Percentiles rank a stretch among this genome's conserved stretches.
phyloP scores from a whole-genome alignment of 2,329 filamentous ascomycete species.

The Penicillium sp. region DNA sequence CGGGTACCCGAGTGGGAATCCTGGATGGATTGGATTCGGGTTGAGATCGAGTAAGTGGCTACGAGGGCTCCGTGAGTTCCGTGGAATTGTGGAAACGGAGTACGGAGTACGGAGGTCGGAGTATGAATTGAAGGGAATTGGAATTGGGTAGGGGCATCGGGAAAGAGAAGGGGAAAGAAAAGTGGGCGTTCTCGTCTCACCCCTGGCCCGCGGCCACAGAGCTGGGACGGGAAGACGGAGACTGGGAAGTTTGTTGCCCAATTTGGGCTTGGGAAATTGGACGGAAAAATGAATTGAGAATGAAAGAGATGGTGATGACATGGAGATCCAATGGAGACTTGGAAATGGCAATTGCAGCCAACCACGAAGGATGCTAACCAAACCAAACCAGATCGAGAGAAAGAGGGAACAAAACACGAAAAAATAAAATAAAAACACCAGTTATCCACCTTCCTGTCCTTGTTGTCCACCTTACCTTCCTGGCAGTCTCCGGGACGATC shows the following conservation, averaged over 20 bases:
- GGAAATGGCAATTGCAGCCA: too few relatives aligned
- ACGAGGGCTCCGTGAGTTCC: too few relatives aligned
- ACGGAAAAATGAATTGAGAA: too few relatives aligned
- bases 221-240: conserved; percentile 6
- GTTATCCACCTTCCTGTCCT: conserved; percentile 6
- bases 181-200: not conserved
- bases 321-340: too few relatives aligned
- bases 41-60: not conserved
- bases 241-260: conserved; percentile 3
- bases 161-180: not conserved
- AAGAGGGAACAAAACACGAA: not conserved
- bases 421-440: not conserved
- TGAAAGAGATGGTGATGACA: too few relatives aligned
- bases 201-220: conserved; percentile 8
- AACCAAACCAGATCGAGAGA: not conserved
- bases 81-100: not conserved
- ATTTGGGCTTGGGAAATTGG: not conserved
- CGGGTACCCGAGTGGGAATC: not conserved
- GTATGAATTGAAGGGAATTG: not conserved
- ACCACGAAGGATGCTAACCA: too few relatives aligned
- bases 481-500: conserved; percentile 19
- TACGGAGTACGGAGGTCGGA: not conserved
- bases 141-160: too few relatives aligned
- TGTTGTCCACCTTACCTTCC: conserved; percentile 2
- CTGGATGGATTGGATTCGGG: not conserved